Percentiles rank a stretch among this genome's conserved stretches.
phyloP scores from a whole-genome alignment of 257 asterid species.

The Scutellaria galericulata region DNA sequence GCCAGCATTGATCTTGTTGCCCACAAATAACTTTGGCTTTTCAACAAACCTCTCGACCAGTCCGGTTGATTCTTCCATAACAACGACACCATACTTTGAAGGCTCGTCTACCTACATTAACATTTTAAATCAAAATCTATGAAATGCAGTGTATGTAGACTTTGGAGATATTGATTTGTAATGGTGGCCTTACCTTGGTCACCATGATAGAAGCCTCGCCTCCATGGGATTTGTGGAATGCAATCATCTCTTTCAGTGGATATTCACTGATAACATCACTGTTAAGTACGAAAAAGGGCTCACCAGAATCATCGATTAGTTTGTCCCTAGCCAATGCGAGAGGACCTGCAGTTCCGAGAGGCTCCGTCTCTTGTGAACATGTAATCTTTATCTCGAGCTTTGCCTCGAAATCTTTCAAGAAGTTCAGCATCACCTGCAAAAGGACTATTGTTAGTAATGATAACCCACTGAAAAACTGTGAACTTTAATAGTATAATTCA shows the following conservation, averaged over 20 bases:
- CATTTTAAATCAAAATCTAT: conserved; percentile 1
- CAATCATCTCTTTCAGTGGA: conserved; percentile 76
- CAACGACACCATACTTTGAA: conserved; percentile 88
- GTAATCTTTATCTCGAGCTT: conserved; percentile 82
- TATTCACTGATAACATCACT: conserved; percentile 93
- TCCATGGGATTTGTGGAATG: conserved; percentile 82
- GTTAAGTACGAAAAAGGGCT: conserved; percentile 89
- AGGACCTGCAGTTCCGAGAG: conserved; percentile 96
- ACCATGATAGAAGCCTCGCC: conserved; percentile 93
- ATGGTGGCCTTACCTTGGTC: conserved; percentile 54
- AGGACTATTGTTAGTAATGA: conserved; percentile 20
- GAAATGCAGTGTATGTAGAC: not conserved
- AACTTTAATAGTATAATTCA: not conserved
- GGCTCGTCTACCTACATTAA: conserved; percentile 80
- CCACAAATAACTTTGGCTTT: conserved; percentile 86
- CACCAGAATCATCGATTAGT: conserved; percentile 73
- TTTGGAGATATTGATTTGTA: not conserved
- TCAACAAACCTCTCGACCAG: conserved; percentile 82
- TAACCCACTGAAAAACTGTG: not conserved
- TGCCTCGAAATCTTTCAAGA: conserved; percentile 78
- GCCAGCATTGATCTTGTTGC: conserved; percentile 94
- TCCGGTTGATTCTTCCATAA: conserved; percentile 73
- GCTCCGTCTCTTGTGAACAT: conserved; percentile 95
- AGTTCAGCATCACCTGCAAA: conserved; percentile 81
- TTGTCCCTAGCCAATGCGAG: conserved; percentile 92